phyloP scores from a whole-genome alignment of 1,284 basidiomycete species.

The Marasmius fiardii region DNA sequence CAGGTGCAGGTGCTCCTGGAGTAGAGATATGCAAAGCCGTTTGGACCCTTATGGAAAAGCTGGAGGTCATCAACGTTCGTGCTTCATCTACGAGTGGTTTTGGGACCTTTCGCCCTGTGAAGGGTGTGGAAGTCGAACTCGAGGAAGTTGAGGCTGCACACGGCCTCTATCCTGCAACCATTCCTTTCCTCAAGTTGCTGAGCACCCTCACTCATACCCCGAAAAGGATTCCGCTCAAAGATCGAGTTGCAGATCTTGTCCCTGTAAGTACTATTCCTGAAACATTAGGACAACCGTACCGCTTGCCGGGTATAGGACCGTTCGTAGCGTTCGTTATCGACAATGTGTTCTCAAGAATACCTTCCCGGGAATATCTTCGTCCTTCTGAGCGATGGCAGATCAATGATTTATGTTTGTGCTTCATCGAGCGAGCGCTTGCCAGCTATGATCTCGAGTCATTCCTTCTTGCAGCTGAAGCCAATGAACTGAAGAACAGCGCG shows the following conservation, averaged over 20 bases:
- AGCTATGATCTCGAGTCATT: slow-evolving; percentile 78
- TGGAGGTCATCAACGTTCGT: slow-evolving; percentile 81
- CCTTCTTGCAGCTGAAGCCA: slow-evolving; percentile 47
- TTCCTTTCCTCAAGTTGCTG: slow-evolving; percentile 85
- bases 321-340: slow-evolving; percentile 88
- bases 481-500: slow-evolving; percentile 45
- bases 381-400: slow-evolving; percentile 85
- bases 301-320: slow-evolving; percentile 72
- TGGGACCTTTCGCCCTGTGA: slow-evolving; percentile 46
- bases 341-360: slow-evolving; percentile 76
- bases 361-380: slow-evolving; percentile 70
- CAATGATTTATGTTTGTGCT: slow-evolving; percentile 81
- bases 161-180: slow-evolving; percentile 82
- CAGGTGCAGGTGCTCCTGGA: slow-evolving; percentile 68
- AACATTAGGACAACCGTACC: slow-evolving; percentile 69
- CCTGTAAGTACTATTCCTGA: slow-evolving; percentile 75
- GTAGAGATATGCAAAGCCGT: slow-evolving; percentile 80
- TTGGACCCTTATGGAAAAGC: slow-evolving; percentile 81
- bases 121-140: slow-evolving; percentile 77
- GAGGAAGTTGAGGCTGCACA: slow-evolving; percentile 84
- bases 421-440: slow-evolving; percentile 81
- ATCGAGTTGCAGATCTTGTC: slow-evolving; percentile 57
- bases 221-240: slow-evolving; percentile 60
- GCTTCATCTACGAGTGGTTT: slow-evolving; percentile 35
- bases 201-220: slow-evolving; percentile 77